A percentile compares a stretch with the other conserved stretches of the same genome.
Conservation (phyloP, 495 filamentous ascomycete genomes). For the Tuber borchii region DNA sequence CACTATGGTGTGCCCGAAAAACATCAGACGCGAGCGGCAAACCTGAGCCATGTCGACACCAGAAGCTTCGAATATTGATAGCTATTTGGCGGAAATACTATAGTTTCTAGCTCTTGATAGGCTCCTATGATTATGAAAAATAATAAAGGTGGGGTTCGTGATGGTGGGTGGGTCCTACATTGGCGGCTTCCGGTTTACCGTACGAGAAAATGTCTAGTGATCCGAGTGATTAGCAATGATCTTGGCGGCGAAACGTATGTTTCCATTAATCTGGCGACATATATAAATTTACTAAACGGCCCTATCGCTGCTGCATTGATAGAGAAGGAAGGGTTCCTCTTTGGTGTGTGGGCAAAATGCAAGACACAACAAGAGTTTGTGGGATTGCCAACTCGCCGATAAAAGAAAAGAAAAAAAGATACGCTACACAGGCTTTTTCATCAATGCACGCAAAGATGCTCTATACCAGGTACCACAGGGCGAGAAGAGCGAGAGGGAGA, state of each 20-base stretch:
- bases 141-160: background rate
- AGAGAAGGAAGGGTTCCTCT: background rate
- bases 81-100: background rate
- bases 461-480: background rate
- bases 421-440: background rate
- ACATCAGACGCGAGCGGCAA: background rate
- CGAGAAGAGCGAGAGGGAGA: background rate
- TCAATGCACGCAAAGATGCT: slow-evolving; percentile 3
- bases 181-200: background rate
- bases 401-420: background rate
- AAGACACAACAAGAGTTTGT: background rate
- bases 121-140: background rate
- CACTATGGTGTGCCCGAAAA: background rate
- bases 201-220: background rate
- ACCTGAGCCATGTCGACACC: background rate
- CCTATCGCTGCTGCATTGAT: slow-evolving; percentile 4
- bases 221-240: background rate
- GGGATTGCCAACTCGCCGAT: background rate
- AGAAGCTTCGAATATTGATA: background rate
- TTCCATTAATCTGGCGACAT: background rate
- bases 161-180: background rate
- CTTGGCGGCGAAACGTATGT: background rate
- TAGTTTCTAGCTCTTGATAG: background rate
- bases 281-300: background rate
- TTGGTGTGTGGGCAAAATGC: background rate